phyloP scores from a whole-genome alignment of 352 stramenopile genomes.

The Phytophthora aleatoria region DNA sequence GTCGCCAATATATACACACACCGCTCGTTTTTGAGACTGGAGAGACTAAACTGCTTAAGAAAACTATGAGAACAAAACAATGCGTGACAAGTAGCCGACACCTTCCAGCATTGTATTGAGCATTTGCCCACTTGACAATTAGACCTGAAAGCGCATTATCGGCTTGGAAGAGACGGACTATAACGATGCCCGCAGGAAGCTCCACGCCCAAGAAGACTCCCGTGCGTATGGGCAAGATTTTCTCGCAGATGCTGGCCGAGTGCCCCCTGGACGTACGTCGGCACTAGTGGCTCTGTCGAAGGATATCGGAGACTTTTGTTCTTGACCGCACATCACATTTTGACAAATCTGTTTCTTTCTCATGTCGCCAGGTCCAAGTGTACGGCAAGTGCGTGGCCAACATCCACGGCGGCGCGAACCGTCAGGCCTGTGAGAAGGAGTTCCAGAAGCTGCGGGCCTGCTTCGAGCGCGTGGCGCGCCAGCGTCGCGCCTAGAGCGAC shows the following conservation, averaged over 20 bases:
- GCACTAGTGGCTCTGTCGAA: neutral
- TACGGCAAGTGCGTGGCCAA: constrained; percentile 81
- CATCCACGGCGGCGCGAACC: constrained; percentile 56
- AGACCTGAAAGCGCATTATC: constrained; percentile 9
- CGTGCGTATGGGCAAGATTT: constrained; percentile 69
- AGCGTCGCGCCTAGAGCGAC: constrained; percentile 35
- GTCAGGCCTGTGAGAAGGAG: constrained; percentile 65
- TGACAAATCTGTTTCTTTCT: constrained; percentile 2
- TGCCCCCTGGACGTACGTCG: constrained; percentile 67
- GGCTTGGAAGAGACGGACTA: neutral
- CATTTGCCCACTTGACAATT: constrained; percentile 17
- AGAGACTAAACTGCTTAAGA: constrained; percentile 13
- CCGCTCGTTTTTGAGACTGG: neutral
- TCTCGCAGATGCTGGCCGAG: constrained; percentile 68
- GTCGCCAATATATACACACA: neutral
- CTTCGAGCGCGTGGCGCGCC: constrained; percentile 55
- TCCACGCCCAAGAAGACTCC: constrained; percentile 38
- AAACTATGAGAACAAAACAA: constrained; percentile 13
- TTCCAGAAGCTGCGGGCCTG: constrained; percentile 76
- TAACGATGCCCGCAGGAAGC: constrained; percentile 24
- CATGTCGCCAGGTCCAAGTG: constrained; percentile 61
- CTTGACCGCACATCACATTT: constrained; percentile 1
- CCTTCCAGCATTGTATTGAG: neutral
- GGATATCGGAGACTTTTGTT: neutral
- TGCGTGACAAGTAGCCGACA: too few relatives aligned